Evolutionary conservation across 192 early-diverging fungal genomes (phyloP), one percentile per base, ranked within the genome.

Genomic region (Entrophospora sp.): DNA sequence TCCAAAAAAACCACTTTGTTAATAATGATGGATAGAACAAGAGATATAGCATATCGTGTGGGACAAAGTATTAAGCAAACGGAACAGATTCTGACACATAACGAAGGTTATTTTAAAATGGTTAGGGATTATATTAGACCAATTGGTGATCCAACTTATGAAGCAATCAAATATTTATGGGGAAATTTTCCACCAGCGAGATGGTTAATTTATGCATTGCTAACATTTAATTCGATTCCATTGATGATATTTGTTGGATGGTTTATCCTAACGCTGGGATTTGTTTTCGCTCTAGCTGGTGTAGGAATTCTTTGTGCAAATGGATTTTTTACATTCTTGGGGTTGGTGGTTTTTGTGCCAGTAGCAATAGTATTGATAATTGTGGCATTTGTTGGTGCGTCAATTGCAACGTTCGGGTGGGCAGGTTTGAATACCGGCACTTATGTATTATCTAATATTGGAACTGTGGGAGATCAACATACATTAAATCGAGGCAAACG

Each of bases 151-250:
- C n/a, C n/a, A n/a, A n/a, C n/a, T n/a, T n/a, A n/a, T n/a, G n/a
- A n/a, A n/a, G n/a, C n/a, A n/a, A n/a, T n/a, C 18, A 46, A 46
- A 20, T 46, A 46, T 22, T 46, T 37, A 34, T 59, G 60, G 60
- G 16, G 16, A 10, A 61, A 31, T 16, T 46, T 44, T 32, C 14
- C n/a, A 1, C 40, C 42, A 20, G 4, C 45, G 30, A 22, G 60
- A 31, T 44, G 37, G 40, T 27, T 61, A 14, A n/a, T 42, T 30
- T 44, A 44, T 31, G 32, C 13, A 31, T 0, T 31, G 2, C 1
- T 45, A 1, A 31, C 43, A 1, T 45, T 61, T 8, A 31, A 20
- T 45, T 18, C 40, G 9, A 18, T 61, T 30, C 60, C 60, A 30
- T 10, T 44, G 0, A 12, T 20, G 7, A 45, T 45, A 31, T 30